phyloP scores from a whole-genome alignment of 495 filamentous ascomycete species.

The Penicillium silybi region DNA sequence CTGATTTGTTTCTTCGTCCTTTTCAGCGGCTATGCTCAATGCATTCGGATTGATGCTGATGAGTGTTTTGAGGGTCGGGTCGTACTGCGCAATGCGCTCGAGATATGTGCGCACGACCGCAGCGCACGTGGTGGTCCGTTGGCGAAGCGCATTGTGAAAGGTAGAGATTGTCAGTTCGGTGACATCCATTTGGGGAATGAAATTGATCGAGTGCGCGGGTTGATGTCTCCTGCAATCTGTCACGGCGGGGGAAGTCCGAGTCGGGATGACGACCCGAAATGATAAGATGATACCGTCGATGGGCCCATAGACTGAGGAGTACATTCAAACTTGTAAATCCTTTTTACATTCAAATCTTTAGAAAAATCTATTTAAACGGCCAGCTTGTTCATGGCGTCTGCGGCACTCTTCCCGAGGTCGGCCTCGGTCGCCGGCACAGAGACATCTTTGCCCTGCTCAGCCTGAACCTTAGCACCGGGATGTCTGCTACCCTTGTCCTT shows the following conservation, averaged over 20 bases:
- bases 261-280: neutral
- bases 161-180: constrained; percentile 53
- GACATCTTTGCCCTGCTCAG: neutral
- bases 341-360: neutral
- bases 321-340: neutral
- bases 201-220: neutral
- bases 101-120: constrained; percentile 52
- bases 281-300: too few species aligned
- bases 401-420: neutral
- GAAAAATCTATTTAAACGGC: neutral
- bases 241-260: neutral
- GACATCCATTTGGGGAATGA: constrained; percentile 35
- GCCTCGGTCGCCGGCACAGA: neutral
- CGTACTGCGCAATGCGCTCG: constrained; percentile 50
- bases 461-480: constrained; percentile 37
- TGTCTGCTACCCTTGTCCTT: constrained; percentile 76
- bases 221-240: neutral
- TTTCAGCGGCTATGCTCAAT: constrained; percentile 40
- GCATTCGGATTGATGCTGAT: constrained; percentile 51
- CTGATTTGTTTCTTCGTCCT: constrained; percentile 40
- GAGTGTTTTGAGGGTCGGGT: constrained; percentile 55
- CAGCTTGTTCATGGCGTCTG: neutral
- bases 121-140: constrained; percentile 46
- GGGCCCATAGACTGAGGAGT: too few species aligned
- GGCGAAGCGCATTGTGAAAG: constrained; percentile 49